A percentile compares a stretch with the other conserved stretches of the same genome.
phyloP scores from a whole-genome alignment of 164 flowering plant species.

The Dillenia suffruticosa region DNA sequence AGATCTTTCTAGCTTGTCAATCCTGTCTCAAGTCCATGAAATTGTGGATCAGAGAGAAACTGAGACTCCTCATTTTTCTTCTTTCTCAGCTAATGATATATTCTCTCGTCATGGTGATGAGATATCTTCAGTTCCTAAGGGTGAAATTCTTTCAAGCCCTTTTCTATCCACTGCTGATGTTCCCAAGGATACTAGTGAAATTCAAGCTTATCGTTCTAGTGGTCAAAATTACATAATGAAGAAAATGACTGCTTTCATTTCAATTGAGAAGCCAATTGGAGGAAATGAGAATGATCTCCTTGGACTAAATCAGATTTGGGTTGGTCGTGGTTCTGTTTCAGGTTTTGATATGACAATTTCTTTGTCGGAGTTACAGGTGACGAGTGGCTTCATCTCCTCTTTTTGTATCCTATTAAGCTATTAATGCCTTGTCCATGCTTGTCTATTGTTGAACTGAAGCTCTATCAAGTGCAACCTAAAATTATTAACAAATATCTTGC shows the following conservation, averaged over 20 bases:
- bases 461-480: background rate
- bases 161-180: constrained; percentile 15
- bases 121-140: constrained; percentile 13
- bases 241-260: constrained; percentile 32
- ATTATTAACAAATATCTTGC: too few species aligned
- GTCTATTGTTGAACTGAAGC: background rate
- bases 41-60: constrained; percentile 22
- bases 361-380: constrained; percentile 69
- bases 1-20: constrained; percentile 44
- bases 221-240: constrained; percentile 49
- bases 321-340: constrained; percentile 66
- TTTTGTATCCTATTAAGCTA: background rate
- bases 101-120: constrained; percentile 16
- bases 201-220: constrained; percentile 14
- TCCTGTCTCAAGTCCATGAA: constrained; percentile 40
- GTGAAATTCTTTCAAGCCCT: constrained; percentile 31
- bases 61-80: constrained; percentile 42
- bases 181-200: constrained; percentile 8
- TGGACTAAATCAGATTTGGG: constrained; percentile 41
- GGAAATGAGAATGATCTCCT: constrained; percentile 12
- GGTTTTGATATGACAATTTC: constrained; percentile 70
- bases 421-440: background rate
- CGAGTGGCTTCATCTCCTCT: background rate
- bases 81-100: constrained; percentile 19
- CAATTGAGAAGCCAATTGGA: constrained; percentile 38